These are phyloP conservation scores for Backusella mclennaniae DNA, from an alignment of 192 early-diverging fungal species.

Conservation along the genomic window DNA sequence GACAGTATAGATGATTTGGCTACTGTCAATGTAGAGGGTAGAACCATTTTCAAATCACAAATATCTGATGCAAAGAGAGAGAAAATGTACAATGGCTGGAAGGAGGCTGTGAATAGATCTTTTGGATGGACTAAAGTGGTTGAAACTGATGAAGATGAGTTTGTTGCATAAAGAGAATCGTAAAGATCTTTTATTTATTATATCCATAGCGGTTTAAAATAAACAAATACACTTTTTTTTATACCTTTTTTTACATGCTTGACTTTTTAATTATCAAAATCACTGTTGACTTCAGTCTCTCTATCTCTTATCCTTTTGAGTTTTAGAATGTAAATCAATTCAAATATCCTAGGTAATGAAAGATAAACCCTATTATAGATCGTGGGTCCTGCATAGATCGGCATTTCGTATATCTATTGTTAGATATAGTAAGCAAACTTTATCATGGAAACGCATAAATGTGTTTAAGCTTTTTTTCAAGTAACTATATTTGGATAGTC, in stretches of 20 bases:
- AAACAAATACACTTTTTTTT: not conserved
- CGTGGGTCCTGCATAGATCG: not conserved
- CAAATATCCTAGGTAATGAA: too few relatives aligned
- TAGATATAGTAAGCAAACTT: not conserved
- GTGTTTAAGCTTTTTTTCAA: not conserved
- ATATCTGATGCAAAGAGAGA: conserved; percentile 57
- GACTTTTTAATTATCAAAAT: too few relatives aligned
- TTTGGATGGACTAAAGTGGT: conserved; percentile 52
- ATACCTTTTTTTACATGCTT: not conserved
- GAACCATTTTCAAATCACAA: conserved; percentile 45
- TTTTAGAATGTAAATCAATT: too few relatives aligned
- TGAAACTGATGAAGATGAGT: not conserved
- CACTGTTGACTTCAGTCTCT: too few relatives aligned
- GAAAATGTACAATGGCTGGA: conserved; percentile 63
- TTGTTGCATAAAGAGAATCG: not conserved
- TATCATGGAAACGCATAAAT: too few relatives aligned
- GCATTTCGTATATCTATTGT: not conserved
- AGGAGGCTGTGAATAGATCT: conserved; percentile 72
- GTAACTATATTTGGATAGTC: not conserved
- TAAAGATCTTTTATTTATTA: not conserved
- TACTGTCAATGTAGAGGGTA: conserved; percentile 48
- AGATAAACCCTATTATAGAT: not conserved
- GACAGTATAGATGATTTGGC: conserved; percentile 51
- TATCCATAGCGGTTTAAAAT: not conserved
- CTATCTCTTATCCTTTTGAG: too few relatives aligned